Evolutionary conservation across 2,329 filamentous ascomycete genomes (phyloP), one percentile per base, ranked within the genome.

Genomic region (Penicillium hordei): DNA sequence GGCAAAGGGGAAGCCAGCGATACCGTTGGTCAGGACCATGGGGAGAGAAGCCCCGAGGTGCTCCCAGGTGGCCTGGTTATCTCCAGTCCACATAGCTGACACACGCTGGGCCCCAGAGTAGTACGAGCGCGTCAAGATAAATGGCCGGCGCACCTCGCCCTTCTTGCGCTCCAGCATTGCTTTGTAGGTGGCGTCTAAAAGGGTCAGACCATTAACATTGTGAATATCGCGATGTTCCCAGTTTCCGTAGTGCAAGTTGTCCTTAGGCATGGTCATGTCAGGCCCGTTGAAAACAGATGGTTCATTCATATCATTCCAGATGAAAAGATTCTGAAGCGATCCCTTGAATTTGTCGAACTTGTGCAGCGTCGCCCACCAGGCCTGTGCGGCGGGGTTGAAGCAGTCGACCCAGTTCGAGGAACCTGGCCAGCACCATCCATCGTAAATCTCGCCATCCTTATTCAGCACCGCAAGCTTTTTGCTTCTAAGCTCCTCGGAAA

Each of bases 251-350:
- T 99, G 94, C 31, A 99, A 77, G 72, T 99, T 99, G 79, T 99
- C 94, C 77, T 97, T 97, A 60, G 94, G 94, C 93, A 97, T 97
- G 5, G 93, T 97, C 3, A 92, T 96, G 76, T 99, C 94, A 0
- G 94, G 94, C 0, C 94, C 94, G 73, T 97, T 97, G 81, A 99
- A 99, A 1, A 99, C 94, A 0, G 94, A 97, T 0, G 94, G 94
- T 78, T 99, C 94, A 72, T 97, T 97, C 94, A 99, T 99, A 74
- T 99, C 94, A 74, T 99, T 99, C 94, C 94, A 99, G 68, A 99
- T 86, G 76, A 91, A 97, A 0, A 91, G 88, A 74, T 97, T 99
- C 63, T 88, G 82, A 67, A 88, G 83, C 1, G 91, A 91, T 48
- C 92, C 93, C 75, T 91, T 90, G 82, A 97, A 99, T 40, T 79